Conservation (phyloP, 805 yeast genomes). For the Yarrowia sp. region DNA sequence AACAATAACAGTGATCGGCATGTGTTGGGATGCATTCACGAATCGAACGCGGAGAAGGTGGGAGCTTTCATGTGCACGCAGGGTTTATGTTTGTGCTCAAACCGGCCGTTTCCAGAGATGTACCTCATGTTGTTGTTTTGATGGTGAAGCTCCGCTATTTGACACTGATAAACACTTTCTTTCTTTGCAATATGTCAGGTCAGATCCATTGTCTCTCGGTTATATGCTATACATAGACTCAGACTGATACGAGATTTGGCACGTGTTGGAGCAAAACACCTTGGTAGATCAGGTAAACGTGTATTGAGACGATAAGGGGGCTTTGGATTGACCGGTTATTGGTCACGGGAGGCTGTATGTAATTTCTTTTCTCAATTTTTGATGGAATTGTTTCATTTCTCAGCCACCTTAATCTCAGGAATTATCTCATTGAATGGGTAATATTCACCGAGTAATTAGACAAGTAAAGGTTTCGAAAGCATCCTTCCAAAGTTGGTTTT, state of each 20-base stretch:
- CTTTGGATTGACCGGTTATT: too few species aligned
- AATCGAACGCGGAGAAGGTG: background rate
- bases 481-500: too few species aligned
- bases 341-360: too few species aligned
- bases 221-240: conserved; percentile 14
- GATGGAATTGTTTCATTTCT: background rate
- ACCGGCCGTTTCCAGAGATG: background rate
- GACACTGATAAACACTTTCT: background rate
- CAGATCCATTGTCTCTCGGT: background rate
- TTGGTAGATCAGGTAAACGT: background rate
- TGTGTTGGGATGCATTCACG: conserved; percentile 9
- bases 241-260: conserved; percentile 1
- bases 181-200: background rate
- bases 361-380: background rate
- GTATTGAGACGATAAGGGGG: background rate
- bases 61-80: background rate
- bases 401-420: background rate
- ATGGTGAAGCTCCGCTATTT: background rate
- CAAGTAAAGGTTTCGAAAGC: too few species aligned
- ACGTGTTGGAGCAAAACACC: background rate
- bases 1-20: conserved; percentile 14
- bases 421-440: conserved; percentile 1
- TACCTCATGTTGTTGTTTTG: conserved; percentile 1
- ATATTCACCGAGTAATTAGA: conserved; percentile 2
- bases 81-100: conserved; percentile 1